These are phyloP conservation scores for Candida michaelii DNA, from an alignment of 805 yeast species.

Conservation along the genomic window DNA sequence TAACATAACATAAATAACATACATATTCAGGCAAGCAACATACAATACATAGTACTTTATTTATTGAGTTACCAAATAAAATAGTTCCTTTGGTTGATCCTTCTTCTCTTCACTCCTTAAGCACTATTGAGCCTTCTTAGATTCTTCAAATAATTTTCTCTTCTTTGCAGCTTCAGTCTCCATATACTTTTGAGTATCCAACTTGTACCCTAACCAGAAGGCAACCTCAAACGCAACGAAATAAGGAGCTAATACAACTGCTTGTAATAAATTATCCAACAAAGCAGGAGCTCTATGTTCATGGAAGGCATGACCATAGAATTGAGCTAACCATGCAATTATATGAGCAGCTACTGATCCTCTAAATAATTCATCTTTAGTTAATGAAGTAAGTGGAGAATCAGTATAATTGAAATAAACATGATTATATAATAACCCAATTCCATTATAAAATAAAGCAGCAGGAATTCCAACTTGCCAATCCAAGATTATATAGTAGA, in stretches of 20 bases:
- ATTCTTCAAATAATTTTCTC: constrained; percentile 9
- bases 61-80: no score
- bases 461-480: constrained; percentile 36
- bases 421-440: constrained; percentile 22
- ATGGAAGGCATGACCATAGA: constrained; percentile 81
- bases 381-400: constrained; percentile 1
- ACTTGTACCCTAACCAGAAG: constrained; percentile 63
- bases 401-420: constrained; percentile 19
- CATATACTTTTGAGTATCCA: constrained; percentile 50
- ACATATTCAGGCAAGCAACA: no score
- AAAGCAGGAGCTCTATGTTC: constrained; percentile 87
- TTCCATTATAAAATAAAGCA: constrained; percentile 21
- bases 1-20: background rate
- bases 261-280: constrained; percentile 77
- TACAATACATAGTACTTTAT: no score
- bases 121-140: background rate
- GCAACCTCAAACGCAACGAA: constrained; percentile 80
- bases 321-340: constrained; percentile 76
- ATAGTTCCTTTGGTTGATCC: no score
- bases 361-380: constrained; percentile 22
- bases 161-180: constrained; percentile 42
- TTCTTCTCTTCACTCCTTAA: no score
- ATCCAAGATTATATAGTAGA: constrained; percentile 63
- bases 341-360: constrained; percentile 46
- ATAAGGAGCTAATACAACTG: constrained; percentile 87